Base-by-base conservation (phyloP, 78 protist species). In the Dictyostelium intermedium region DNA sequence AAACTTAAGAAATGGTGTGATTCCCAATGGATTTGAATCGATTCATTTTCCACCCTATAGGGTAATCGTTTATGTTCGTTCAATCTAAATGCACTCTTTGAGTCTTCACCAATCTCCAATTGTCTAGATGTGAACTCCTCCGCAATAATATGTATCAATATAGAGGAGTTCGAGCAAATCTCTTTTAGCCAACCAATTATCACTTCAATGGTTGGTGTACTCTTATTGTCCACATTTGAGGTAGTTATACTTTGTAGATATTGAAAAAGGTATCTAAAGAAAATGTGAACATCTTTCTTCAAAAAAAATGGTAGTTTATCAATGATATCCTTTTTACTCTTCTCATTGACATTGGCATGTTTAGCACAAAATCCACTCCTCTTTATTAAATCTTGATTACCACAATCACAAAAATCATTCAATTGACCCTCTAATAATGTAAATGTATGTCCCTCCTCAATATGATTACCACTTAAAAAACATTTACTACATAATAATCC, bases 331-430 rank as follows among this genome's bases (percentile, higher is more conserved):
- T 63, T 37, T 35, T 80, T 74, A 6, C 43, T 47, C 9, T 80
- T 25, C 70, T 89, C 94, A 50, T 89, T 81, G 5, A 80, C 94
- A 34, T 70, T 69, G 3, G 37, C 25, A 47, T 89, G 94, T 6
- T 32, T 45, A 1, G 23, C 0, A 70, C 94, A 89, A 41, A 89
- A 89, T 16, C 83, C 80, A 13, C 34, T 13, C 18, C 39, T 70
- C 23, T 80, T 89, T 7, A 89, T 20, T 34, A 85, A 45, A 47
- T 89, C 94, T 41, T 81, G 18, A 80, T 89, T 89, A 70, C 94
- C 94, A 69, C 94, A 89, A 80, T 89, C 94, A 80, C 94, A 89
- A 18, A 70, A 85, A 5, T 85, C 94, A 37, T 83, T 76, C 4
- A 13, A 11, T 13, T 25, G 37, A 70, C 74, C 50, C 56, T 89